Evolutionary conservation across 2,329 filamentous ascomycete species (phyloP), one percentile per base, ranked within the genome.

Genomic region (Coniochaeta hoffmannii): DNA sequence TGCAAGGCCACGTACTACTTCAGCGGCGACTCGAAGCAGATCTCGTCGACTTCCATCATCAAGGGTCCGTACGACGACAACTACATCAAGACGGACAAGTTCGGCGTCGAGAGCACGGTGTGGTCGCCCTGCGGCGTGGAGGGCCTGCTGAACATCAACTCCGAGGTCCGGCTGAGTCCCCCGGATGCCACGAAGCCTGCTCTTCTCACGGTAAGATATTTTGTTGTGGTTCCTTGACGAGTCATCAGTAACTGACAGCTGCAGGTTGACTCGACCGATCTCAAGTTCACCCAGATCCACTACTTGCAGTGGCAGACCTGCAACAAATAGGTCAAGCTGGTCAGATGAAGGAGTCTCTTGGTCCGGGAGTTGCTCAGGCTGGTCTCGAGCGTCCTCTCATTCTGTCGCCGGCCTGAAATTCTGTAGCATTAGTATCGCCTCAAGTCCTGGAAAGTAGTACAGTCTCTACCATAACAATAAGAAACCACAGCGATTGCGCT

Each of bases 1-100:
- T 71, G 77, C 61, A 77, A 77, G 68, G 76, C 77, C 14, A 79
- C 73, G 32, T 80, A 80, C 68, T 80, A 79, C 67, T 80, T 80
- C 68, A 77, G 76, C 50, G 77, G 78, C 36, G 60, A 64, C 17
- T 64, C 69, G 50, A 66, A 61, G 32, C 73, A 76, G 70, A 71
- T 61, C 68, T 68, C 68, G 55, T 68, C 59, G 65, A 70, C 64
- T 53, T 70, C 73, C 58, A 66, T 58, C 26, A 74, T 78, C 64
- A 66, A 64, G 2, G 76, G 76, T 17, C 76, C 75, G 15, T 70
- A 64, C 54, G 58, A 61, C 56, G 65, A 66, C 35, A 68, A 72
- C 60, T 80, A 78, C 66, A 64, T 64, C 58, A 73, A 75, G 65
- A 70, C 70, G 50, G 76, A 79, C 60, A 62, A 69, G 53, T 71